Evolutionary conservation across 2,329 filamentous ascomycete genomes (phyloP), one percentile per base, ranked within the genome.

Genomic region (Trichophyton verrucosum): DNA sequence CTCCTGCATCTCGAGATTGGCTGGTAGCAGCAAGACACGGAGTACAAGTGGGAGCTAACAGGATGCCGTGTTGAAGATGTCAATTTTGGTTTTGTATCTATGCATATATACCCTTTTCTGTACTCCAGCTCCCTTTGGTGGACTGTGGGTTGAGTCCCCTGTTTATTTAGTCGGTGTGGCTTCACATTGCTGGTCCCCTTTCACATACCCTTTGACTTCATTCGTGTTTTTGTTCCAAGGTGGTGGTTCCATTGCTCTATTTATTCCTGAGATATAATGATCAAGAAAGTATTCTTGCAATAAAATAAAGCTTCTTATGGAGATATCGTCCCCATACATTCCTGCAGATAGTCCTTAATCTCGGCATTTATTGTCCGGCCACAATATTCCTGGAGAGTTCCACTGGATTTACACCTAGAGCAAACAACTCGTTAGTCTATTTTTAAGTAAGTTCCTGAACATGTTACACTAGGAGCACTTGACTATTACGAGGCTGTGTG

Each of bases 21-120:
- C 27, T 27, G 46, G 30, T 22, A 13, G 46, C 20, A 11, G 30
- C 24, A 44, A 30, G 30, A 58, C 13, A 42, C 56, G 56, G 20
- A 58, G 56, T 58, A 58, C 30, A 20, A 58, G n/a, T 58, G 38
- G 56, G 40, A 58, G 36, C 30, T 36, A 58, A 30, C 38, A 44
- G 38, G 38, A 24, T 58, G 36, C 30, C 22, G 56, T 44, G 56
- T 58, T 27, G 22, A 46, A 36, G 38, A 44, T 44, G 30, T 58
- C 30, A n/a, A 55, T 55, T 55, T 55, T 55, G 49, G 30, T 36
- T 33, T 36, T 55, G 49, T 49, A 55, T 33, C 27, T 55, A 55
- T 55, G 30, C 49, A 55, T 55, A 55, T 33, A 36, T 36, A 36
- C 49, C 49, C 49, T 36, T 55, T 55, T 55, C 13, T 55, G 24